Base-by-base conservation (phyloP, 306 rosid genomes). In the Astragalus glycyphyllos region DNA sequence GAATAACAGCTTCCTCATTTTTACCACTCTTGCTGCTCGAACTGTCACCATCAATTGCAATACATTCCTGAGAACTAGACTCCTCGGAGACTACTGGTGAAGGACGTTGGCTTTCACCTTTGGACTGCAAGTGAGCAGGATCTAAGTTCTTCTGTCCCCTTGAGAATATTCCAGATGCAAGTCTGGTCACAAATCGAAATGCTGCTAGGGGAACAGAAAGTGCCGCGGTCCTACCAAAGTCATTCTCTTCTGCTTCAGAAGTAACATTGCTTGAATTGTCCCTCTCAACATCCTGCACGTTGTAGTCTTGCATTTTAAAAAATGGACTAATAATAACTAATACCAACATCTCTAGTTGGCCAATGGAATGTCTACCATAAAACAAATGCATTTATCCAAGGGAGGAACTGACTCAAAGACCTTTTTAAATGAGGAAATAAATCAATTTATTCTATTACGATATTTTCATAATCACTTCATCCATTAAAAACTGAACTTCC, bases 151-250 rank as follows among this genome's bases (percentile, higher is more conserved):
- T 91, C 80, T 84, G 90, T 69, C 88, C 96, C 75, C 88, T 85
- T 34, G 99, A 91, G 83, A 95, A 95, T 69, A 95, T 83, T 77
- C 97, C 99, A 75, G 83, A 45, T 58, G 99, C 99, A 68, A 95
- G 85, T 83, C 96, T 87, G 66, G 91, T 86, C 69, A 95, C 87
- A 14, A 80, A 95, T 69, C 90, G 88, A 63, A 89, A 13, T 55
- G 99, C 99, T 79, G 99, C 99, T 61, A 91, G 70, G 50, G 99
- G 96, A 70, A 86, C 92, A 68, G 99, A 80, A 48, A 95, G 82
- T 62, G 99, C 97, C 6, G 90, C 78, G 50, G 85, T 87, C 58
- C 83, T 85, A 57, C 88, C 80, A 74, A 83, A 82, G 77, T 81
- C 83, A 65, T 63, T 76, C 53, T 87, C 96, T 72, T 95, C 97